Base-by-base conservation (phyloP, 805 yeast genomes). In the Sugiyamaella valdiviana region DNA sequence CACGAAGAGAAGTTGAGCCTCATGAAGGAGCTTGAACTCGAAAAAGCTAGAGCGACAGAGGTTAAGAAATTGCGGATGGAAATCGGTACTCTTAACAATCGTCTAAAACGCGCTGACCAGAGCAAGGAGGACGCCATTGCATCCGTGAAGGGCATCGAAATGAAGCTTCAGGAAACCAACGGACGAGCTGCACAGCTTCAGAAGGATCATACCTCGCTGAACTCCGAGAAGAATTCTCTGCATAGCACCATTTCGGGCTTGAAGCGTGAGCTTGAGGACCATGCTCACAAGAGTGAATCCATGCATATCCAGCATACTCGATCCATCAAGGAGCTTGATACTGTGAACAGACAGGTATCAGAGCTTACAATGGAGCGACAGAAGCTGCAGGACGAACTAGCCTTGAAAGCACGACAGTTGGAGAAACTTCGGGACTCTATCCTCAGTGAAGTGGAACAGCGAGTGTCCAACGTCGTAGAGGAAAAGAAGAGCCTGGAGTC, bases 401-500 rank as follows among this genome's bases (percentile, higher is more conserved):
- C 40, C 14, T 47, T 45, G 42, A 51, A 57, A 46, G 43, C 43
- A 20, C 36, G 39, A 22, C 61, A 59, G 46, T 45, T 58, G 50
- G 52, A 52, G 5, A 51, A 57, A 36, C 44, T 59, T 16, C 53
- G 56, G 5, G 36, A 45, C 4, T 54, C 58, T 16, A 49, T 52
- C 19, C 47, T 48, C 15, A 42, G 46, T 5, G 56, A 56, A 36
- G 50, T 51, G 32, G 23, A 50, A 26, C 39, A 49, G 5, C 46
- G 51, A 29, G 76, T 72, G 48, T 63, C 69, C 32, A 65, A 65
- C 29, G 72, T 73, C 51, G 70, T 65, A 14, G 66, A 72, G 38
- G 81, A 77, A 4, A 74, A 69, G 51, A 75, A 69, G 50, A 62
- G 64, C 42, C 67, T 69, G 53, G 75, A 71, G 37, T 65, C 64